Evolutionary conservation across 225 moss, liverwort and hornwort genomes (phyloP).

Genomic region (Sphagnum tenellum): DNA sequence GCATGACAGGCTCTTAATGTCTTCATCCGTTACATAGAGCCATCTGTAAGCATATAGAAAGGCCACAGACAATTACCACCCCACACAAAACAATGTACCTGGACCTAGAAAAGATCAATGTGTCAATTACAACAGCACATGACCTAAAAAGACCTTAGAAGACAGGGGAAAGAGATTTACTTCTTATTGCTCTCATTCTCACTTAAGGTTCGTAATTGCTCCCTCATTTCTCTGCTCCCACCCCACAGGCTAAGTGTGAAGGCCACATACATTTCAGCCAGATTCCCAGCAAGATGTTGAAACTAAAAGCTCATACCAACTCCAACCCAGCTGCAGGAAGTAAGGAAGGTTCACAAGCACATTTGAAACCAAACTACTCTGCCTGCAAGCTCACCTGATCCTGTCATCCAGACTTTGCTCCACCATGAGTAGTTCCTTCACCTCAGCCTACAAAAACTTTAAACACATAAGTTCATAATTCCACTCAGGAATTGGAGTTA

Average conservation of each 20-base stretch:
- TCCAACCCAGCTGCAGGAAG: background rate
- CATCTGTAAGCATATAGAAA: conserved; percentile 30
- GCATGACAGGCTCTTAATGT: conserved; percentile 69
- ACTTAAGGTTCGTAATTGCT: conserved; percentile 50
- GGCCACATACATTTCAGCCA: background rate
- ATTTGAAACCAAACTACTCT: background rate
- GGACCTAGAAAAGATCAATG: background rate
- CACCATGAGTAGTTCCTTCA: conserved; percentile 25
- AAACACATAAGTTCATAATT: background rate
- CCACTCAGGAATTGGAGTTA: background rate
- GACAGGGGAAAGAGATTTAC: conserved; percentile 23
- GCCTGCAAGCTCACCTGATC: conserved; percentile 22
- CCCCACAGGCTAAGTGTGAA: background rate
- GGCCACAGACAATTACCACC: background rate
- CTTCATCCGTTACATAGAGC: conserved; percentile 80
- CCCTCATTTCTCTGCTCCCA: conserved; percentile 56
- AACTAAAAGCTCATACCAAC: background rate
- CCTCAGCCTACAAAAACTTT: conserved; percentile 28
- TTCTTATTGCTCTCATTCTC: conserved; percentile 69
- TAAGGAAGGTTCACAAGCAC: background rate
- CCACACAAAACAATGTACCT: too few relatives aligned
- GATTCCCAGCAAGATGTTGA: background rate
- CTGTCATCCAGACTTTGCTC: conserved; percentile 41
- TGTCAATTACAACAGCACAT: background rate
- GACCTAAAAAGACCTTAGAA: background rate